Evolutionary conservation across 2,329 filamentous ascomycete genomes (phyloP), one percentile per base, ranked within the genome.

Genomic region (Neofusicoccum sp.): DNA sequence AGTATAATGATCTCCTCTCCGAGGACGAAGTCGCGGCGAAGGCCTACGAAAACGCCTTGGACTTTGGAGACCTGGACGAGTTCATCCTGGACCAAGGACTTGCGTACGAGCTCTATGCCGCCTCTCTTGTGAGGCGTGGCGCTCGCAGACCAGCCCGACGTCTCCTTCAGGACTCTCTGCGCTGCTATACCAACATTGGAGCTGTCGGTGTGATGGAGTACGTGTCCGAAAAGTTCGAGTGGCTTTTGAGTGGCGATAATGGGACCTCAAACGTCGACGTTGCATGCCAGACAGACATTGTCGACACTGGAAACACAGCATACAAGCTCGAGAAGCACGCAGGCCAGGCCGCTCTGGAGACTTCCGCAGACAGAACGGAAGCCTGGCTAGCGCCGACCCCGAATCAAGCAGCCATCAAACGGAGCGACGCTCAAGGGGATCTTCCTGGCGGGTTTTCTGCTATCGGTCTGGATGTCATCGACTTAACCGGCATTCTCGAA

Each of bases 401-500:
- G 28, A 20, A 49, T 34, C 78, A 36, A 67, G 78, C 31, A 68
- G 69, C 26, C 78, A 79, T 63, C 73, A 73, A 75, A 60, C 68
- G 71, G 16, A 69, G 67, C 24, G 69, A 71, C 41, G 64, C 68
- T 48, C 80, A 83, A 61, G 74, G 82, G 5, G 84, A 86, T 64
- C 79, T 83, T 20, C 84, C 83, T 2, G 84, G 79, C 36, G 86
- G 87, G 9, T 79, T 92, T 62, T 88, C 89, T 41, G 86, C 89
- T 30, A 75, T 78, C 1, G 80, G 79, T 3, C 81, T 93, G 58
- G 90, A 93, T 75, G 92, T 93, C 87, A 87, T 93, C 69, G 90
- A 93, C 72, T 74, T 93, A 63, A 87, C 90, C 43, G 88, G 88
- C 26, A 93, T 93, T 62, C 79, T 93, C 12, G 86, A 90, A 66